These are phyloP conservation scores for Gossypium gossypioides DNA, from an alignment of 441 rosid genomes.

Conservation along the genomic window DNA sequence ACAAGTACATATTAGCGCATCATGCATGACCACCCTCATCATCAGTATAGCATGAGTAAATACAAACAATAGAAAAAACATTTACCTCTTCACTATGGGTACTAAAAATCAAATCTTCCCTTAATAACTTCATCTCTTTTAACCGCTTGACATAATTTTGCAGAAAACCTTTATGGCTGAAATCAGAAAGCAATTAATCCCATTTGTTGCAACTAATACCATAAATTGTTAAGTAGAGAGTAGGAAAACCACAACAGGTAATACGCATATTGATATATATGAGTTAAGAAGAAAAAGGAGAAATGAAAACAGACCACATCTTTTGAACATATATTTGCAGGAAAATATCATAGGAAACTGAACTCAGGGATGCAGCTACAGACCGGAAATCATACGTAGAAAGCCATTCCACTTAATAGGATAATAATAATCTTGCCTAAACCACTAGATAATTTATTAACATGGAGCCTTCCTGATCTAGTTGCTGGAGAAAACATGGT, in stretches of 20 bases:
- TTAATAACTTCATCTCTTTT: conserved; percentile 61
- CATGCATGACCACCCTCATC: background rate
- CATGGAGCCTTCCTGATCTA: background rate
- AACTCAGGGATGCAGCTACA: background rate
- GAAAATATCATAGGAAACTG: background rate
- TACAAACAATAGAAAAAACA: conserved; percentile 5
- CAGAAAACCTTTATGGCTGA: conserved; percentile 81
- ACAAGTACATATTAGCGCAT: background rate
- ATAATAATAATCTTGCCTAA: background rate
- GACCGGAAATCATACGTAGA: background rate
- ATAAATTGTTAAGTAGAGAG: background rate
- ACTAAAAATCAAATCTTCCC: conserved; percentile 81
- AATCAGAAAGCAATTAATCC: conserved; percentile 16
- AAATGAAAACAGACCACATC: background rate
- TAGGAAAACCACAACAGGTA: background rate
- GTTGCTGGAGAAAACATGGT: too few relatives aligned
- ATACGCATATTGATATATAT: background rate
- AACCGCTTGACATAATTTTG: conserved; percentile 54
- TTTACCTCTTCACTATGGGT: conserved; percentile 81
- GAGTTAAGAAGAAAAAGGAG: background rate
- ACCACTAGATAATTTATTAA: background rate
- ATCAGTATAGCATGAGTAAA: background rate
- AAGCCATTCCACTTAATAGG: background rate
- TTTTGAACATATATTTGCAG: background rate
- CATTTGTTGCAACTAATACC: background rate